Evolutionary conservation across 768 basidiomycete species (phyloP).

Genomic region (Hygrophoropsis aurantiaca): DNA sequence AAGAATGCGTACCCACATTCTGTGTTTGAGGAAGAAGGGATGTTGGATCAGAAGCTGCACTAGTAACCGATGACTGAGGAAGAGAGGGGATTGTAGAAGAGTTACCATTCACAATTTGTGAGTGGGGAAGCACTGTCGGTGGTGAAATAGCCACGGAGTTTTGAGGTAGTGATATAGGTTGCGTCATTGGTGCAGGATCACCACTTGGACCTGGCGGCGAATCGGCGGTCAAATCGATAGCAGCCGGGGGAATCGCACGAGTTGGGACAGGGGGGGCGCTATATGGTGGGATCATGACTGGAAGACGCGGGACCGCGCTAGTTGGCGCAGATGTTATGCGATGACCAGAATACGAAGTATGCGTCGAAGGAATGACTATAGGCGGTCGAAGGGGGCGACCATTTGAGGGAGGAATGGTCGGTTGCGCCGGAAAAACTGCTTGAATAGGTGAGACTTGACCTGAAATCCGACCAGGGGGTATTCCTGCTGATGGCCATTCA

Average conservation of each 20-base stretch:
- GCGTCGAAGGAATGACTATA: not conserved
- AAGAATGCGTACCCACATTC: too few relatives aligned
- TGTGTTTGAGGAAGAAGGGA: too few relatives aligned
- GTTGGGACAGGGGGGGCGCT: slow-evolving; percentile 3
- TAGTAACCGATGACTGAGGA: too few relatives aligned
- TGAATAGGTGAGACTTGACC: not conserved
- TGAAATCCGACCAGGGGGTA: too few relatives aligned
- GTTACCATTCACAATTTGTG: too few relatives aligned
- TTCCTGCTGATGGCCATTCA: too few relatives aligned
- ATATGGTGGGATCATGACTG: slow-evolving; percentile 3
- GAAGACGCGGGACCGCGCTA: not conserved
- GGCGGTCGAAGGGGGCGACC: not conserved
- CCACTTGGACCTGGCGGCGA: not conserved
- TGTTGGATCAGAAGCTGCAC: too few relatives aligned
- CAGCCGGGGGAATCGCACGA: not conserved
- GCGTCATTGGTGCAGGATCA: slow-evolving; percentile 1
- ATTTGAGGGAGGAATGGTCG: not conserved
- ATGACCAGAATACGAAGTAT: not conserved
- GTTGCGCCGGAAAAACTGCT: not conserved
- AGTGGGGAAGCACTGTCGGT: too few relatives aligned
- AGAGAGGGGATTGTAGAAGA: too few relatives aligned
- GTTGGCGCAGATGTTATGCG: slow-evolving; percentile 7
- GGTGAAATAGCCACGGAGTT: too few relatives aligned
- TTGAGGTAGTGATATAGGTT: too few relatives aligned
- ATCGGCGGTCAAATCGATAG: not conserved